phyloP scores from a whole-genome alignment of 2,329 filamentous ascomycete genomes.

The Magnaporthales sp. region DNA sequence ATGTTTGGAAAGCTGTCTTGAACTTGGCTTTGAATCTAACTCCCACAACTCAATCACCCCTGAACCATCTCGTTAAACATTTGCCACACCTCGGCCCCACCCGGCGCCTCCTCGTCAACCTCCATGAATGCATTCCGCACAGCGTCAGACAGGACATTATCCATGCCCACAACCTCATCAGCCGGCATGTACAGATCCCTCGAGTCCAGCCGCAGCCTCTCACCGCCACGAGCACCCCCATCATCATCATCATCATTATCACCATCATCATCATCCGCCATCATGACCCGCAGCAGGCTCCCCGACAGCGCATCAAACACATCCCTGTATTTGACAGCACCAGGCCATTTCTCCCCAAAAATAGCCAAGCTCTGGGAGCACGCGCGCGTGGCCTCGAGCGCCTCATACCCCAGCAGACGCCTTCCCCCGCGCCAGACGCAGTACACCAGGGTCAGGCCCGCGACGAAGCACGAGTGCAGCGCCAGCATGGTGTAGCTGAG shows the following conservation, averaged over 20 bases:
- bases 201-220: neutral
- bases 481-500: slow-evolving; percentile 21
- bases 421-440: slow-evolving; percentile 17
- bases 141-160: slow-evolving; percentile 11
- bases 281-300: slow-evolving; percentile 13
- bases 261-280: slow-evolving; percentile 12
- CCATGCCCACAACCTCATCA: neutral
- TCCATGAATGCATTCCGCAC: slow-evolving; percentile 20
- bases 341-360: slow-evolving; percentile 19
- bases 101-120: slow-evolving; percentile 19
- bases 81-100: slow-evolving; percentile 18
- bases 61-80: slow-evolving; percentile 20
- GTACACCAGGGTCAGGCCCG: slow-evolving; percentile 19
- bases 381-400: slow-evolving; percentile 17
- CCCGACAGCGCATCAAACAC: slow-evolving; percentile 17
- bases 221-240: neutral
- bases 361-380: slow-evolving; percentile 19
- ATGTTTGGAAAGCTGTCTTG: no score
- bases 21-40: no score
- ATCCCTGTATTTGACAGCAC: slow-evolving; percentile 20
- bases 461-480: slow-evolving; percentile 20
- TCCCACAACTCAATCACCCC: slow-evolving; percentile 2
- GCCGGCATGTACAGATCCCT: neutral
- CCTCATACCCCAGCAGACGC: slow-evolving; percentile 15
- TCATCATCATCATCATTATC: neutral